phyloP scores from a whole-genome alignment of 345 rosid species.

The Xanthoceras sorbifolium region DNA sequence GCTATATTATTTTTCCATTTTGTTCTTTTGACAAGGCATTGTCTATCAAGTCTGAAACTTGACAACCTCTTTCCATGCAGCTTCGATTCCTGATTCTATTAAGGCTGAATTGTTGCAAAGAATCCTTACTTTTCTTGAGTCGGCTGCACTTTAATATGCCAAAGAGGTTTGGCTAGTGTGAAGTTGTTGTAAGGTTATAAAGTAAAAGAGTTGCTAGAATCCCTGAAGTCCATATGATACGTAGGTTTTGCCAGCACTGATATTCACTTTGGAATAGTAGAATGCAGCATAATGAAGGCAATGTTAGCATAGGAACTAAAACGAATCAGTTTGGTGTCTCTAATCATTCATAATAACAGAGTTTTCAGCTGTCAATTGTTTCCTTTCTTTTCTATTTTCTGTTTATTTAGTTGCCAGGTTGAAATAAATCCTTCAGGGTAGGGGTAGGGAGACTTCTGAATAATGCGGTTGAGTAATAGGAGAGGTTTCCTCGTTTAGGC shows the following conservation, averaged over 20 bases:
- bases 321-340: not conserved
- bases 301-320: not conserved
- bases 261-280: too few species aligned
- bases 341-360: not conserved
- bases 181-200: constrained; percentile 6
- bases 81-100: constrained; percentile 51
- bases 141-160: constrained; percentile 40
- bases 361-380: not conserved
- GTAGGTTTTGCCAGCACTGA: not conserved
- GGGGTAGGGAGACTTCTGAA: not conserved
- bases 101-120: constrained; percentile 62
- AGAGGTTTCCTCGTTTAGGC: not conserved
- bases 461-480: not conserved
- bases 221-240: not conserved
- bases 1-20: not conserved
- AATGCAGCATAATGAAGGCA: not conserved
- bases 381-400: not conserved
- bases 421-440: not conserved
- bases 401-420: not conserved
- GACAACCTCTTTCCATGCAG: constrained; percentile 34
- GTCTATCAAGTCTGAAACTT: not conserved
- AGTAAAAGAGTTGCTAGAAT: not conserved
- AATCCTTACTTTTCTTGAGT: constrained; percentile 44
- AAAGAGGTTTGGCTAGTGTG: not conserved
- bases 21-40: not conserved